Base-by-base conservation (phyloP, 2,329 filamentous ascomycete species). In the Cucurbitaria berberidis region DNA sequence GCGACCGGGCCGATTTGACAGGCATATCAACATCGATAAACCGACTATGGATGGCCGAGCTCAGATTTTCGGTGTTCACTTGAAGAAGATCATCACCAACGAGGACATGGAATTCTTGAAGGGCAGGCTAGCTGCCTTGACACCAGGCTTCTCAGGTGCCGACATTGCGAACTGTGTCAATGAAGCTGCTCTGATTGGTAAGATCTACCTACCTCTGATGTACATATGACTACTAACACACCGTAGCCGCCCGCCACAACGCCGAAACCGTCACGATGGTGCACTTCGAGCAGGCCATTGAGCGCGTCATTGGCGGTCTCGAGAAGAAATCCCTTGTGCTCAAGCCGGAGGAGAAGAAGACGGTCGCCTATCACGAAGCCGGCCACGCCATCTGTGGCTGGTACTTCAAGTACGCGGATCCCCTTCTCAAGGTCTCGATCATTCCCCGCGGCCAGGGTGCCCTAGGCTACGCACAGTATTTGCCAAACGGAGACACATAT, bases 81-180 rank as follows among this genome's bases (percentile, higher is more conserved):
- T 99, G 59, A 88, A 88, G 78, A 97, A 96, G 81, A 96, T 99
- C 70, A 89, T 96, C 48, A 98, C 93, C 22, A 86, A 89, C 55
- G 95, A 96, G 75, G 90, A 99, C 70, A 81, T 93, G 58, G 91
- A 96, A 35, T 89, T 91, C 71, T 81, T 99, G 40, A 89, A 91
- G 63, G 95, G 95, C 55, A 88, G 95, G 67, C 84, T 99, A 42
- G 88, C 95, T 48, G 93, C 95, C 39, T 81, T 99, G 40, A 99
- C 95, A 3, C 95, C 95, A 48, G 95, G 95, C 27, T 99, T 99
- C 77, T 93, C 93, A 50, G 95, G 95, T 77, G 95, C 95, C 42
- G 95, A 99, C 74, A 99, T 99, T 76, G 92, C 95, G 72, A 99
- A 99, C 76, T 96, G 93, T 73, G 92, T 96, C 66, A 99, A 99